Conservation (phyloP, 1,284 basidiomycete species). For the Malassezia slooffiae region DNA sequence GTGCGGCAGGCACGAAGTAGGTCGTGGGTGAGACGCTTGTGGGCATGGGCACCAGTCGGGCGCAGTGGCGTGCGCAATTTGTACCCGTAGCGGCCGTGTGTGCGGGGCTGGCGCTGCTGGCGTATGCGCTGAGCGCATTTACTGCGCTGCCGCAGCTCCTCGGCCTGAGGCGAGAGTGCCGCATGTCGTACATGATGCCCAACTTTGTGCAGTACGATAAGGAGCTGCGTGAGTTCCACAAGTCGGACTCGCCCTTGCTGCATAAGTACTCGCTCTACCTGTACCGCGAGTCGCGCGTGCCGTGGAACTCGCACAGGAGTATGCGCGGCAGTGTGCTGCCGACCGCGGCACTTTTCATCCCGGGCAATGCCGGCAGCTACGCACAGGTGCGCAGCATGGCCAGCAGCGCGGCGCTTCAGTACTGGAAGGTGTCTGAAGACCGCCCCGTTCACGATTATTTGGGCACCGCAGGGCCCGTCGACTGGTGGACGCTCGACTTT, state of each 20-base stretch:
- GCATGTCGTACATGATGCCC: slow-evolving; percentile 96
- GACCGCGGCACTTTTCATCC: slow-evolving; percentile 79
- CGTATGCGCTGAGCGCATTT: slow-evolving; percentile 23
- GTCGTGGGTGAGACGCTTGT: too few relatives aligned
- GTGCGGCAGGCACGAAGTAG: too few relatives aligned
- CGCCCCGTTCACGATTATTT: too few relatives aligned
- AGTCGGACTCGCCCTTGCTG: slow-evolving; percentile 56
- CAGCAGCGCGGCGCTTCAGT: slow-evolving; percentile 73
- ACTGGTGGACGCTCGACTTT: slow-evolving; percentile 61
- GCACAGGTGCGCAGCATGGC: slow-evolving; percentile 90
- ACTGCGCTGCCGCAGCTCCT: slow-evolving; percentile 21
- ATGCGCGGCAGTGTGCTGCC: slow-evolving; percentile 1
- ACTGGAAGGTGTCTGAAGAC: slow-evolving; percentile 51
- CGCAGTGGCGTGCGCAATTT: too few relatives aligned
- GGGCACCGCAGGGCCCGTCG: slow-evolving; percentile 17
- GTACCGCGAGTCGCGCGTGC: slow-evolving; percentile 60
- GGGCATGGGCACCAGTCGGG: too few relatives aligned
- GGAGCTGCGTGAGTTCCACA: slow-evolving; percentile 50
- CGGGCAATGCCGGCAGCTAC: slow-evolving; percentile 91
- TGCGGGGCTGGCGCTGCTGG: background rate
- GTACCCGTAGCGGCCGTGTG: too few relatives aligned
- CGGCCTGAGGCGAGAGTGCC: slow-evolving; percentile 53
- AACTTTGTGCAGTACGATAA: slow-evolving; percentile 58
- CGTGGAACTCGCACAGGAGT: slow-evolving; percentile 13
- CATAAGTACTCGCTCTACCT: slow-evolving; percentile 71